Conservation (phyloP, 331 rosid species). For the Saraca asoca region DNA sequence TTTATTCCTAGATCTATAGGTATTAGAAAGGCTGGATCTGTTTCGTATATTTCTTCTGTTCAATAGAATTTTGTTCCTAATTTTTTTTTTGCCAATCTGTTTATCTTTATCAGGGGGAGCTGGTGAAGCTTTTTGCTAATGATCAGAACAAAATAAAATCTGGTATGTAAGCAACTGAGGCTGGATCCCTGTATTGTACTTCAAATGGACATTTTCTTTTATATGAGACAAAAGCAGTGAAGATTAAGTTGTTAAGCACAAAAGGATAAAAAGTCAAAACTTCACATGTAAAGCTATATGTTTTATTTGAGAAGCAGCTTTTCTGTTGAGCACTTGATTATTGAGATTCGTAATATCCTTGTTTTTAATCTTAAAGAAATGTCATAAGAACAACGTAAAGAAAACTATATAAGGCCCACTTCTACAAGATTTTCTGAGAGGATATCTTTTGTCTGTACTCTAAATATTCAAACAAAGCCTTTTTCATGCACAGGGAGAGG, state of each 20-base stretch:
- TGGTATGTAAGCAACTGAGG: conserved; percentile 58
- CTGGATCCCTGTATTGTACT: conserved; percentile 16
- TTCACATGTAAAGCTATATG: background rate
- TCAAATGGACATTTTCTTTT: conserved; percentile 3
- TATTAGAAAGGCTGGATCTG: conserved; percentile 2
- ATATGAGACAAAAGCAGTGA: background rate
- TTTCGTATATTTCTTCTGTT: background rate
- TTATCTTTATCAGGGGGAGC: conserved; percentile 74
- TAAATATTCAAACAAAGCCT: too few species aligned
- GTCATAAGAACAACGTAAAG: too few species aligned
- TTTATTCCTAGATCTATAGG: background rate
- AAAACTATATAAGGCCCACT: too few species aligned
- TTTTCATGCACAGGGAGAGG: too few species aligned
- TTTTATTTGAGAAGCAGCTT: background rate
- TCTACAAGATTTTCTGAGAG: too few species aligned
- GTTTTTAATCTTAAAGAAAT: too few species aligned
- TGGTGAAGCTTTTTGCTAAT: conserved; percentile 90
- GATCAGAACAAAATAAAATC: conserved; percentile 90
- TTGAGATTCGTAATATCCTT: too few species aligned
- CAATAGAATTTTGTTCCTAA: conserved; percentile 12
- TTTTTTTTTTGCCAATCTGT: conserved; percentile 1
- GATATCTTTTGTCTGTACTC: too few species aligned
- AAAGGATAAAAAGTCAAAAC: background rate
- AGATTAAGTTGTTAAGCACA: background rate
- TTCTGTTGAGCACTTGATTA: background rate